phyloP scores from a whole-genome alignment of 2,329 filamentous ascomycete genomes.

The Venturia asperata region DNA sequence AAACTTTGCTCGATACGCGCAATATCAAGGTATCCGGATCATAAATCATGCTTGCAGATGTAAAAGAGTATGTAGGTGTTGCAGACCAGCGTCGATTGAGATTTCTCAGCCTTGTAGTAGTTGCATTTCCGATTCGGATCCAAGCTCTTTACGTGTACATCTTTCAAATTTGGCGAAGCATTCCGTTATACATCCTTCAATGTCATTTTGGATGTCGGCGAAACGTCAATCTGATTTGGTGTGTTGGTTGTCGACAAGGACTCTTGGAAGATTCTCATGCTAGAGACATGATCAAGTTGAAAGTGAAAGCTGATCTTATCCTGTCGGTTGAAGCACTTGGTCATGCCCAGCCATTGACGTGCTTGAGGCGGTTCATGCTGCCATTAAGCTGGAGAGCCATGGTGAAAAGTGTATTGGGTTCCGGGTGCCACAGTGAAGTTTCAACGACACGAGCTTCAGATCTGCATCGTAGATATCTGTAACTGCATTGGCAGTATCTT shows the following conservation, averaged over 20 bases:
- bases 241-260: too few species aligned
- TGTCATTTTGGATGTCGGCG: background rate
- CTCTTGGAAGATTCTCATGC: too few species aligned
- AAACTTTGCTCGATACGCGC: background rate
- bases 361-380: too few species aligned
- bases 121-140: background rate
- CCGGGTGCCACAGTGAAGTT: background rate
- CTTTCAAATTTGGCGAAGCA: background rate
- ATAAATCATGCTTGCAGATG: background rate
- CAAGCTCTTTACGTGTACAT: background rate
- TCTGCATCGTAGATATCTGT: background rate
- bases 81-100: background rate
- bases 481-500: background rate
- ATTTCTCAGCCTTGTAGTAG: background rate
- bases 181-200: background rate
- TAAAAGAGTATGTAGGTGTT: background rate
- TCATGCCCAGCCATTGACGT: too few species aligned
- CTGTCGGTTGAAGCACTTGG: too few species aligned
- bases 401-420: background rate
- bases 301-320: too few species aligned
- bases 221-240: background rate
- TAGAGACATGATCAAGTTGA: too few species aligned
- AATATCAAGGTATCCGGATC: background rate
- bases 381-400: background rate
- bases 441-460: background rate